These are phyloP conservation scores for Fusarium burgessii DNA, from an alignment of 2,329 filamentous ascomycete species.

Conservation along the genomic window DNA sequence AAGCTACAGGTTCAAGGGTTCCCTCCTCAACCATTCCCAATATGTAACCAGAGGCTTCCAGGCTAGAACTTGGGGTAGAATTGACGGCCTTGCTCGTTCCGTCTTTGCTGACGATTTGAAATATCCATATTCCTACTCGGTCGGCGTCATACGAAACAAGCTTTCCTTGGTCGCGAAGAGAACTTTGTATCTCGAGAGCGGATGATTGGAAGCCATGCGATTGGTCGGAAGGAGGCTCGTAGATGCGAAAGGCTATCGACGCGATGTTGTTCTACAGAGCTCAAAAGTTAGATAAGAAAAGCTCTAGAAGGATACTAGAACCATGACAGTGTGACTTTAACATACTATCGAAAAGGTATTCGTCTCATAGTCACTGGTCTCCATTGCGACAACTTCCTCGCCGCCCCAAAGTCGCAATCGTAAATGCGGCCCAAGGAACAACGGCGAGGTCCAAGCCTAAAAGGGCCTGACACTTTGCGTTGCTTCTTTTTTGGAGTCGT, in stretches of 20 bases:
- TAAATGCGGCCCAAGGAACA: slow-evolving; percentile 45
- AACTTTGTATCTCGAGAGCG: slow-evolving; percentile 64
- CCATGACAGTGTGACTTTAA: background rate
- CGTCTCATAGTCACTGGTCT: slow-evolving; percentile 72
- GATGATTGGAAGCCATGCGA: slow-evolving; percentile 59
- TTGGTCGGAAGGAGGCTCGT: slow-evolving; percentile 61
- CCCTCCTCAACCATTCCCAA: slow-evolving; percentile 63
- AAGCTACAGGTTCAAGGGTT: slow-evolving; percentile 60
- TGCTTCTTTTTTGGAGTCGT: slow-evolving; percentile 9
- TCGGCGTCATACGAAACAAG: slow-evolving; percentile 65
- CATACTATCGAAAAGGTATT: slow-evolving; percentile 69
- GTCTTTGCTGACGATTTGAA: slow-evolving; percentile 61
- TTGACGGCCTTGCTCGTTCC: slow-evolving; percentile 45
- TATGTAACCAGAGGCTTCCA: slow-evolving; percentile 59
- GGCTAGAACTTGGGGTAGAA: slow-evolving; percentile 51
- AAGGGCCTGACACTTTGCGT: slow-evolving; percentile 16
- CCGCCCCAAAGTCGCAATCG: slow-evolving; percentile 45
- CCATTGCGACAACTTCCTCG: slow-evolving; percentile 65
- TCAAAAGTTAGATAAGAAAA: slow-evolving; percentile 26
- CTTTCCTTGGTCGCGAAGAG: slow-evolving; percentile 64
- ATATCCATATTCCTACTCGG: slow-evolving; percentile 66
- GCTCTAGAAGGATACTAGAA: background rate
- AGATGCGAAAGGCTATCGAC: slow-evolving; percentile 66
- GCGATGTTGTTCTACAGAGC: slow-evolving; percentile 66
- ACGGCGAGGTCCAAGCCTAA: slow-evolving; percentile 36